These are phyloP conservation scores for Yamadazyma nakazawae DNA, from an alignment of 805 yeast species.

Conservation along the genomic window DNA sequence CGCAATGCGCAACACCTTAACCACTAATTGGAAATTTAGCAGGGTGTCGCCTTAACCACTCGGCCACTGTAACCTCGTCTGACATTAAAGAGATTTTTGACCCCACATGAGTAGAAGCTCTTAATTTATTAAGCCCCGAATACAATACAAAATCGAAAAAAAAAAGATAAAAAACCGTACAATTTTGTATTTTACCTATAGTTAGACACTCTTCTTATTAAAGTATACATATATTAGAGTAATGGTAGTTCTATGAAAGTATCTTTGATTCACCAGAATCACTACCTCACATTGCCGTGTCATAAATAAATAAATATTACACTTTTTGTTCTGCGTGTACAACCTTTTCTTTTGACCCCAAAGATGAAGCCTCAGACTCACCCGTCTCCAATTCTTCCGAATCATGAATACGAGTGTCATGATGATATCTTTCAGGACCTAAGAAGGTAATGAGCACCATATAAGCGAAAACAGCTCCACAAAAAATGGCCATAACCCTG, in stretches of 20 bases:
- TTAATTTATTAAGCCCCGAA: too few relatives aligned
- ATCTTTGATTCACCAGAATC: too few relatives aligned
- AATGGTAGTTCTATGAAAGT: too few relatives aligned
- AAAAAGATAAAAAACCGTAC: too few relatives aligned
- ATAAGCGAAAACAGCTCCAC: slow-evolving; percentile 13
- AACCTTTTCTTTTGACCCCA: background rate
- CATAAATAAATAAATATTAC: too few relatives aligned
- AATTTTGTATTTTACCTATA: too few relatives aligned
- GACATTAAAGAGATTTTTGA: too few relatives aligned
- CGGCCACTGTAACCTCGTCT: slow-evolving; percentile 43
- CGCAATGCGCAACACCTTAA: slow-evolving; percentile 43
- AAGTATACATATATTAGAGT: too few relatives aligned
- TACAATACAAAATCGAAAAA: too few relatives aligned
- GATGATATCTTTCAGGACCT: slow-evolving; percentile 15
- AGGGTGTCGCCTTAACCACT: slow-evolving; percentile 53
- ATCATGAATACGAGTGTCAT: slow-evolving; percentile 8
- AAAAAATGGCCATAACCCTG: slow-evolving; percentile 24
- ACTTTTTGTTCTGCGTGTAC: background rate
- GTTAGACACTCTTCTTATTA: too few relatives aligned
- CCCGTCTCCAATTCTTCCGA: background rate
- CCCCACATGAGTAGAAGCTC: too few relatives aligned
- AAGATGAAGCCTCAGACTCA: background rate
- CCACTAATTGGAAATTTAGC: slow-evolving; percentile 24
- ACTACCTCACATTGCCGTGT: too few relatives aligned
- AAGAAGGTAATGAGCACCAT: slow-evolving; percentile 8